phyloP scores from a whole-genome alignment of 1,284 basidiomycete genomes.

The Apiotrichum montevideense region DNA sequence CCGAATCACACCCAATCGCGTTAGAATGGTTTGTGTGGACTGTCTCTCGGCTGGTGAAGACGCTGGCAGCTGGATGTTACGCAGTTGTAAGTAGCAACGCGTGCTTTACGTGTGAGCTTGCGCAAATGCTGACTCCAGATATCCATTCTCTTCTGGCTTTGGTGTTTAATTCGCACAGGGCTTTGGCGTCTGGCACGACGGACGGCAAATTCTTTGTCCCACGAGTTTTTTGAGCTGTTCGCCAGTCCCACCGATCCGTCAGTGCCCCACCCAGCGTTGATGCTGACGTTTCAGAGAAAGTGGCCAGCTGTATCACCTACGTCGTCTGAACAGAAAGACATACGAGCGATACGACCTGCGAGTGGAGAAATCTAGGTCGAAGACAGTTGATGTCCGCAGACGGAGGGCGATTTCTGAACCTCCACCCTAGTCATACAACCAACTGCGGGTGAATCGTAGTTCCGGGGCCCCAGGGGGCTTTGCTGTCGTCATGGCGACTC shows the following conservation, averaged over 20 bases:
- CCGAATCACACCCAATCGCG: neutral
- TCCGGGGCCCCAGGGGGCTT: no score
- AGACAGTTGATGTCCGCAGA: no score
- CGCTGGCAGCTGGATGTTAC: no score
- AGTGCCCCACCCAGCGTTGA: neutral
- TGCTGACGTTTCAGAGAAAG: neutral
- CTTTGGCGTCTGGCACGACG: neutral
- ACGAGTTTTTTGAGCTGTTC: neutral
- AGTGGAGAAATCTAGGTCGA: no score
- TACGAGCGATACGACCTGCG: no score
- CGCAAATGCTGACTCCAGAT: neutral
- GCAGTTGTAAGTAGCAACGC: neutral
- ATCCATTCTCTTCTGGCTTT: neutral
- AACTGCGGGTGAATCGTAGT: no score
- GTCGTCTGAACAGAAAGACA: no score
- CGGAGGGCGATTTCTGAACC: no score
- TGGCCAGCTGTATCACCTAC: neutral
- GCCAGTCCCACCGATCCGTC: neutral
- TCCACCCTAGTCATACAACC: no score
- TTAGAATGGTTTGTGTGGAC: neutral
- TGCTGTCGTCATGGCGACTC: no score
- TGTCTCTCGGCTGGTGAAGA: neutral
- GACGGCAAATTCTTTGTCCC: neutral
- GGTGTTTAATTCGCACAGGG: conserved; percentile 1
- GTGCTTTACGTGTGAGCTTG: no score